Conservation (phyloP, 352 stramenopile genomes). For the Pythium periplocum region DNA sequence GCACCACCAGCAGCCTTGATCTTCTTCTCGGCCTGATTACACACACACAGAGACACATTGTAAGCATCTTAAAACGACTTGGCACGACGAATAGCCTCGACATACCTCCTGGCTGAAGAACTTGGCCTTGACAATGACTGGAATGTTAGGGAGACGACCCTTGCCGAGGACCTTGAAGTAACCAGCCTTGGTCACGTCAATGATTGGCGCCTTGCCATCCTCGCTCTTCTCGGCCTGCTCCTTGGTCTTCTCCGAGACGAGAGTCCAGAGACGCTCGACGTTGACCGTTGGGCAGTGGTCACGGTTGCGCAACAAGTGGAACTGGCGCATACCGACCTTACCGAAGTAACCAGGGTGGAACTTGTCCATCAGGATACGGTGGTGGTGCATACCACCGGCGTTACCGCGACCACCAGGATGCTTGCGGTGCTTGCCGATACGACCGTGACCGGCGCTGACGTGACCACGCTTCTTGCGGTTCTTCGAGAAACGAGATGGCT, state of each 20-base stretch:
- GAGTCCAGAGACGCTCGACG: constrained; percentile 99
- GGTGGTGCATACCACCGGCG: constrained; percentile 99
- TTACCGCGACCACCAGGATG: constrained; percentile 99
- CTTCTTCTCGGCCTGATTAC: constrained; percentile 96
- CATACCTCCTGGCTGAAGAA: constrained; percentile 94
- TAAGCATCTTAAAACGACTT: too few relatives aligned
- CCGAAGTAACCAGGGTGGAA: constrained; percentile 99
- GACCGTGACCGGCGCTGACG: constrained; percentile 98
- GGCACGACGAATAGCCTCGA: not conserved
- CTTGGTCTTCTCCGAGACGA: constrained; percentile 97
- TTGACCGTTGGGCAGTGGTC: constrained; percentile 98
- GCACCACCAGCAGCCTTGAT: constrained; percentile 99
- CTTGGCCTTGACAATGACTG: constrained; percentile 99
- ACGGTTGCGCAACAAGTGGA: constrained; percentile 97
- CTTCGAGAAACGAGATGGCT: constrained; percentile 92
- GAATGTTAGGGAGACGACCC: constrained; percentile 94
- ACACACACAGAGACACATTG: too few relatives aligned
- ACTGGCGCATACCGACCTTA: constrained; percentile 99
- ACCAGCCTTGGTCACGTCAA: constrained; percentile 97
- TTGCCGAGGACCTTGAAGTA: constrained; percentile 99
- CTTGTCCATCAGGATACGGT: constrained; percentile 99
- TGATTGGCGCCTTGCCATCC: constrained; percentile 97
- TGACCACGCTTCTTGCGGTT: constrained; percentile 99
- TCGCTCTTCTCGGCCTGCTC: constrained; percentile 93
- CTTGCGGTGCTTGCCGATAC: constrained; percentile 99